Conservation (phyloP, 257 asterid genomes). For the Striga asiatica region DNA sequence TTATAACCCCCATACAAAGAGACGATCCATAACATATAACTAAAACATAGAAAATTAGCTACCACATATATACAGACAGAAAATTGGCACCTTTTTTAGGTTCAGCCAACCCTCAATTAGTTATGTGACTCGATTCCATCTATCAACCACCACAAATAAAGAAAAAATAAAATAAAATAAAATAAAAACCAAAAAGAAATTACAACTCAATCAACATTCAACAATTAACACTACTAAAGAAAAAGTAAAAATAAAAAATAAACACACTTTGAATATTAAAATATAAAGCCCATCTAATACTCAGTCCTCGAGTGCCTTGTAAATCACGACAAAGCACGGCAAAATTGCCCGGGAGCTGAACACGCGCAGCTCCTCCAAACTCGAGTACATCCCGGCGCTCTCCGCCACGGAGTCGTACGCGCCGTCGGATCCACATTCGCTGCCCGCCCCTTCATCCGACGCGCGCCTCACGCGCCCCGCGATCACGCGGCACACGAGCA, state of each 20-base stretch:
- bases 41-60: background rate
- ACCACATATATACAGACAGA: background rate
- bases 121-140: background rate
- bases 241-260: too few relatives aligned
- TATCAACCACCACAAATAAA: too few relatives aligned
- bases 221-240: too few relatives aligned
- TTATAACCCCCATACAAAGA: too few relatives aligned
- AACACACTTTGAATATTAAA: too few relatives aligned
- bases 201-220: background rate
- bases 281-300: too few relatives aligned
- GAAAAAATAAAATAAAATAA: background rate
- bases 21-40: background rate
- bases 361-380: constrained; percentile 39
- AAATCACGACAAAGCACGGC: constrained; percentile 54
- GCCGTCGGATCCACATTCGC: constrained; percentile 12
- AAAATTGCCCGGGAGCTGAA: constrained; percentile 41
- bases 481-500: constrained; percentile 88
- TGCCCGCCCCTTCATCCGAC: constrained; percentile 29
- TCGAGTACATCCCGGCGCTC: constrained; percentile 28
- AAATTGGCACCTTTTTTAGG: background rate
- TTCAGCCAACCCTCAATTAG: background rate
- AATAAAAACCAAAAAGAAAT: background rate
- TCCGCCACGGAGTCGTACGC: constrained; percentile 35
- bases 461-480: constrained; percentile 64
- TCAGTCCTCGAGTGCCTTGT: constrained; percentile 39